These are phyloP conservation scores for Blastobotrys aristatus DNA, from an alignment of 1,139 yeast species.

Conservation along the genomic window DNA sequence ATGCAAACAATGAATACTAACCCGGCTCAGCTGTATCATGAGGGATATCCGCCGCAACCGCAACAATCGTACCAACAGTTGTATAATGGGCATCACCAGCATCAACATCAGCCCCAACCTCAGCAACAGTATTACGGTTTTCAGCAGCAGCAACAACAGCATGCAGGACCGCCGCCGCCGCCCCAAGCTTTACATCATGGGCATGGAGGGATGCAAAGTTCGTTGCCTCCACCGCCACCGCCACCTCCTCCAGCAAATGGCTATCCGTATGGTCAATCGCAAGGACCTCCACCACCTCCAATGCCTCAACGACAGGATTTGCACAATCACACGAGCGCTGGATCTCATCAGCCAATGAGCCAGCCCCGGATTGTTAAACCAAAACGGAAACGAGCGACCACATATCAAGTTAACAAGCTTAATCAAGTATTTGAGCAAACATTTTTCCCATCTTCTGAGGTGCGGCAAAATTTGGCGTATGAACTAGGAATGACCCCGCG, in stretches of 20 bases:
- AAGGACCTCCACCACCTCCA: conserved; percentile 8
- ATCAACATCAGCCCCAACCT: neutral
- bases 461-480: conserved; percentile 32
- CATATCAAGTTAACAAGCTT: conserved; percentile 33
- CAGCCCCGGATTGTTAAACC: conserved; percentile 27
- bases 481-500: conserved; percentile 77
- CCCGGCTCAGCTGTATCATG: too few relatives aligned
- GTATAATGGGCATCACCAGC: neutral
- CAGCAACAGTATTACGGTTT: neutral
- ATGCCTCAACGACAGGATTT: too few relatives aligned
- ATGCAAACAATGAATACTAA: too few relatives aligned
- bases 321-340: too few relatives aligned
- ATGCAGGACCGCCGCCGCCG: neutral
- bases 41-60: neutral
- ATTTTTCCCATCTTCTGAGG: conserved; percentile 37
- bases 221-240: conserved; percentile 6
- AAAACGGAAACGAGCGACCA: conserved; percentile 36
- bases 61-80: neutral
- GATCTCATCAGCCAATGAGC: too few relatives aligned
- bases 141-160: conserved; percentile 1
- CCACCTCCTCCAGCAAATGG: conserved; percentile 5
- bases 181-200: conserved; percentile 1
- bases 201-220: neutral
- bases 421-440: conserved; percentile 35
- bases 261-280: neutral